phyloP scores from a whole-genome alignment of 2,329 filamentous ascomycete genomes.

The Exophiala sp. region DNA sequence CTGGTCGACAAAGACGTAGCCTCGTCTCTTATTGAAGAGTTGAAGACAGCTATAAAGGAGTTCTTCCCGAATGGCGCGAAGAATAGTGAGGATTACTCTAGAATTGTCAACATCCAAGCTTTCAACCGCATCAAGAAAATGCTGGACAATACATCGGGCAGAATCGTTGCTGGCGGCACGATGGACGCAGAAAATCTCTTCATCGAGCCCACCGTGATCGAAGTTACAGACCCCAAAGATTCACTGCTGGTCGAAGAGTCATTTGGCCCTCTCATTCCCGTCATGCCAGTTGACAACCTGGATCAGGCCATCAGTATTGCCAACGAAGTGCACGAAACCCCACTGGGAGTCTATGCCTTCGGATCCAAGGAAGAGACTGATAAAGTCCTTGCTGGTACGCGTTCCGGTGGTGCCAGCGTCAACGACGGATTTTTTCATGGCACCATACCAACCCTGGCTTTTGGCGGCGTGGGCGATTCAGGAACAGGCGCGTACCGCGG shows the following conservation, averaged over 20 bases:
- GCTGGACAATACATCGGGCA: conserved; percentile 78
- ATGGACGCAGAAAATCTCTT: conserved; percentile 76
- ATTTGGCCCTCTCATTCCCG: conserved; percentile 87
- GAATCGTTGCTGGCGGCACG: conserved; percentile 81
- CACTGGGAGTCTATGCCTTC: conserved; percentile 80
- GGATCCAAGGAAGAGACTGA: conserved; percentile 74
- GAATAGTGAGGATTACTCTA: conserved; percentile 71
- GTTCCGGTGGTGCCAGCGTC: conserved; percentile 62
- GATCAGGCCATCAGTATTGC: conserved; percentile 81
- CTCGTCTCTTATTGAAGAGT: conserved; percentile 66
- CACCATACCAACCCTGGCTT: conserved; percentile 66
- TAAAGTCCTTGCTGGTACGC: conserved; percentile 62
- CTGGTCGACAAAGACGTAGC: conserved; percentile 74
- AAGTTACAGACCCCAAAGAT: conserved; percentile 71
- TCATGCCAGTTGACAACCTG: conserved; percentile 73
- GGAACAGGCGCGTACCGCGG: conserved; percentile 76
- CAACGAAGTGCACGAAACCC: conserved; percentile 77
- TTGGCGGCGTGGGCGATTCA: conserved; percentile 79
- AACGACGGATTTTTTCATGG: conserved; percentile 66
- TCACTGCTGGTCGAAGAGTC: conserved; percentile 77
- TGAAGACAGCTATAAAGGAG: conserved; percentile 67
- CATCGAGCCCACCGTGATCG: conserved; percentile 91
- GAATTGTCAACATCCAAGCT: conserved; percentile 75
- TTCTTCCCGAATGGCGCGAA: conserved; percentile 83
- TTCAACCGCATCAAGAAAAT: conserved; percentile 84